phyloP scores from a whole-genome alignment of 2,329 filamentous ascomycete genomes.

The Cadophora sp. region DNA sequence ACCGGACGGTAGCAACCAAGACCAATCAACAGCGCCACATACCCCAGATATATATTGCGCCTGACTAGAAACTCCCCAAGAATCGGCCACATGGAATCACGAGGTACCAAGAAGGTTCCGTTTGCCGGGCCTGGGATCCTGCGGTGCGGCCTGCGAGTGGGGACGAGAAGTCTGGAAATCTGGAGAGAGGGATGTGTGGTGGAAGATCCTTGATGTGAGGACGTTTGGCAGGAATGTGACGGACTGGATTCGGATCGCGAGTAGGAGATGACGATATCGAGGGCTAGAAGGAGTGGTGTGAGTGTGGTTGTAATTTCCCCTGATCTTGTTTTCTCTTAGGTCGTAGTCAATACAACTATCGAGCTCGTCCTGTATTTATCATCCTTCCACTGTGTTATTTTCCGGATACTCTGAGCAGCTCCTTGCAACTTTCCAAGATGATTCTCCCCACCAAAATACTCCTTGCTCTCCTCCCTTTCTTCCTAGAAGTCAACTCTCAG shows the following conservation, averaged over 20 bases:
- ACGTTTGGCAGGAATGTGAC: neutral
- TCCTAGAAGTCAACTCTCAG: constrained; percentile 34
- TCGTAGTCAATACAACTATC: neutral
- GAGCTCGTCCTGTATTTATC: neutral
- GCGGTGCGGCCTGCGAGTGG: constrained; percentile 4
- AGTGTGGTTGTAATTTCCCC: neutral
- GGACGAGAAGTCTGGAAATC: neutral
- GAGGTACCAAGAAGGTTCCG: neutral
- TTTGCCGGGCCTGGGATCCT: constrained; percentile 2
- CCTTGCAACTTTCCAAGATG: constrained; percentile 18
- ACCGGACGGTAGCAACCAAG: constrained; percentile 16
- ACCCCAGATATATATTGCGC: neutral
- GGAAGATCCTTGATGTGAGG: neutral
- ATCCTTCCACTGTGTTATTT: neutral
- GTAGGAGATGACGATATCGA: neutral
- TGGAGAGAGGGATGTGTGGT: constrained; percentile 1
- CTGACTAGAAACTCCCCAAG: constrained; percentile 8
- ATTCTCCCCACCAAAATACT: constrained; percentile 25
- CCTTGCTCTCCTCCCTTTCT: constrained; percentile 40
- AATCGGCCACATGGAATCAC: constrained; percentile 11
- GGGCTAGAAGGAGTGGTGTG: neutral
- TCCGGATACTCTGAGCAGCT: too few species aligned
- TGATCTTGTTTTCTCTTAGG: neutral
- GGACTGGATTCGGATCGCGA: neutral
- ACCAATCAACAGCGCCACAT: neutral